These are phyloP conservation scores for Salix koriyanagi DNA, from an alignment of 345 rosid species.

Conservation along the genomic window DNA sequence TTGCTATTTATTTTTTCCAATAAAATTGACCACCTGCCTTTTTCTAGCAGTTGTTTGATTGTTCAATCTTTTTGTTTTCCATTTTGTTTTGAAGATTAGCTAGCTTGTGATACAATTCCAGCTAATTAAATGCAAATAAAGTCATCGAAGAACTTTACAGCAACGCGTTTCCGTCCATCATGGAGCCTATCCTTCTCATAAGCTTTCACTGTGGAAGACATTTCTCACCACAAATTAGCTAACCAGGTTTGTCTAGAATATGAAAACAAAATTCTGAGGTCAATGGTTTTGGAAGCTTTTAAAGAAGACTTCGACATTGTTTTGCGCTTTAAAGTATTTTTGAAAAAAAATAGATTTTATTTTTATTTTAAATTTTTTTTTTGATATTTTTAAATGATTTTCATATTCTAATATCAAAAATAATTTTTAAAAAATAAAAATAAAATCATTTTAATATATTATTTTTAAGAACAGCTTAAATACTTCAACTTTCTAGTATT, in stretches of 20 bases:
- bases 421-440: too few species aligned
- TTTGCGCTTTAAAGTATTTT: too few species aligned
- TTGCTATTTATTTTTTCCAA: too few species aligned
- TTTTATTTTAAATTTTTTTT: too few species aligned
- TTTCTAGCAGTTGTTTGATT: not conserved
- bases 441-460: too few species aligned
- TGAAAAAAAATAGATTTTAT: too few species aligned
- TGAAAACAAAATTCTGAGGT: not conserved
- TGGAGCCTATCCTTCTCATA: slow-evolving; percentile 1
- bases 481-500: slow-evolving; percentile 1
- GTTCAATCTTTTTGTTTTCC: too few species aligned
- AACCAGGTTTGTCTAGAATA: not conserved
- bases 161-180: slow-evolving; percentile 37
- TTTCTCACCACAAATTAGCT: not conserved
- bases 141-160: not conserved
- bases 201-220: not conserved
- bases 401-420: too few species aligned
- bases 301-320: not conserved
- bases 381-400: too few species aligned
- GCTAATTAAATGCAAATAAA: not conserved
- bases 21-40: not conserved
- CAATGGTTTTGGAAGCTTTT: not conserved
- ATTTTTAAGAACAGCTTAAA: too few species aligned
- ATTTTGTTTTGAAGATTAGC: not conserved
- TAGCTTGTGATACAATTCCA: not conserved